These are phyloP conservation scores for Immersiella caudata DNA, from an alignment of 495 filamentous ascomycete genomes.

Conservation along the genomic window DNA sequence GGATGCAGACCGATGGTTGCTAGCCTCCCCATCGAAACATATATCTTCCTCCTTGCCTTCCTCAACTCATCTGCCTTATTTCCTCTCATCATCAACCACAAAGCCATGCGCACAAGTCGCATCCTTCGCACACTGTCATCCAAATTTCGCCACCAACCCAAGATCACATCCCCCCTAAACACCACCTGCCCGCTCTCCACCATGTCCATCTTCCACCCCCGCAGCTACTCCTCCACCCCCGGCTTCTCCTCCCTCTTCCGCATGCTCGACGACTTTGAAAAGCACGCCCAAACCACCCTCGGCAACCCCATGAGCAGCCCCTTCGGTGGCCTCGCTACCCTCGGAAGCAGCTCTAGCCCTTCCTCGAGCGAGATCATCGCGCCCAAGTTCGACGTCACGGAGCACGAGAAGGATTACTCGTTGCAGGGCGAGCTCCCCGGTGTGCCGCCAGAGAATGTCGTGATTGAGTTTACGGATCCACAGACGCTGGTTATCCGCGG, in stretches of 20 bases:
- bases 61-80: too few species aligned
- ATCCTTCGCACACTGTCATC: background rate
- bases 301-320: background rate
- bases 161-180: background rate
- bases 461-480: conserved; percentile 82
- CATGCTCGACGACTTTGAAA: conserved; percentile 76
- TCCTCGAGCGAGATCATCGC: conserved; percentile 18
- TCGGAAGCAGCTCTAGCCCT: conserved; percentile 28
- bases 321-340: conserved; percentile 19
- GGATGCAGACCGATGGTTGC: too few species aligned
- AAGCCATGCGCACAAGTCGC: conserved; percentile 4
- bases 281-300: conserved; percentile 45
- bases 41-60: background rate
- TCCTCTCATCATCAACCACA: background rate
- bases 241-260: conserved; percentile 73
- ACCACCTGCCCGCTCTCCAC: background rate
- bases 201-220: conserved; percentile 36
- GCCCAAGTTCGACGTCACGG: conserved; percentile 75
- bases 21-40: too few species aligned
- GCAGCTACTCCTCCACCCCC: conserved; percentile 40
- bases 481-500: conserved; percentile 77
- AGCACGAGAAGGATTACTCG: conserved; percentile 67
- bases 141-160: background rate
- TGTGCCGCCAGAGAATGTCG: conserved; percentile 73
- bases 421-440: conserved; percentile 91